Evolutionary conservation across 2,329 filamentous ascomycete species (phyloP).

Genomic region (Alternaria incomplexa): DNA sequence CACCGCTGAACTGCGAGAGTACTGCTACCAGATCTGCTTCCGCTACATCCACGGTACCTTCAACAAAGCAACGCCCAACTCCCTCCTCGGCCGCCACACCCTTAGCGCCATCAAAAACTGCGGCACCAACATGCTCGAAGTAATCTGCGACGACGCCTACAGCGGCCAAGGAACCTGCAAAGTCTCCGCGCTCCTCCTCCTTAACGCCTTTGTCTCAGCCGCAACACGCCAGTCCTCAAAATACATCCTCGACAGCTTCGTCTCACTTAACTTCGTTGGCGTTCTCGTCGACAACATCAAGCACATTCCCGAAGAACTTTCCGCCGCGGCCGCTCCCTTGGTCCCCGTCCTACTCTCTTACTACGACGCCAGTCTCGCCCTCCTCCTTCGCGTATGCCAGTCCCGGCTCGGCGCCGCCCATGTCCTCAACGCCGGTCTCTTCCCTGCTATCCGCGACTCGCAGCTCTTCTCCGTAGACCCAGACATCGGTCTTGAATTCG

Average conservation of each 20-base stretch:
- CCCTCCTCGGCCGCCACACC: slow-evolving; percentile 54
- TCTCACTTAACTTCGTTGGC: slow-evolving; percentile 87
- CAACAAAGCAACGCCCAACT: slow-evolving; percentile 51
- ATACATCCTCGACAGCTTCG: slow-evolving; percentile 78
- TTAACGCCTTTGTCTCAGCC: slow-evolving; percentile 77
- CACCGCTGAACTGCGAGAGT: slow-evolving; percentile 74
- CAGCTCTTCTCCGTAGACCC: slow-evolving; percentile 90
- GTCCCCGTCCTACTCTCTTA: slow-evolving; percentile 62
- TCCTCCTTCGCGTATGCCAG: slow-evolving; percentile 84
- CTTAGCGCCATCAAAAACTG: slow-evolving; percentile 77
- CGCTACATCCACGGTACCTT: slow-evolving; percentile 77
- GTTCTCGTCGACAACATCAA: slow-evolving; percentile 89
- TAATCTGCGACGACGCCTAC: slow-evolving; percentile 92
- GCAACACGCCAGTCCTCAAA: slow-evolving; percentile 74
- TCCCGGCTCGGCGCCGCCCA: slow-evolving; percentile 83
- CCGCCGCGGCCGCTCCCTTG: slow-evolving; percentile 52
- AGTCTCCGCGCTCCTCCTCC: slow-evolving; percentile 82
- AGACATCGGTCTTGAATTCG: slow-evolving; percentile 81
- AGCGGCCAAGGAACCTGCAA: slow-evolving; percentile 81
- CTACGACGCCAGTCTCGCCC: slow-evolving; percentile 77
- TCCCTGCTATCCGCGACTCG: slow-evolving; percentile 79
- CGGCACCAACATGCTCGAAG: slow-evolving; percentile 81
- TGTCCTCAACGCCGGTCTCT: slow-evolving; percentile 87
- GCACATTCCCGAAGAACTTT: slow-evolving; percentile 71
- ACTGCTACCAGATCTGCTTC: slow-evolving; percentile 92